These are phyloP conservation scores for Cercophora samala DNA, from an alignment of 495 filamentous ascomycete species.

Conservation along the genomic window DNA sequence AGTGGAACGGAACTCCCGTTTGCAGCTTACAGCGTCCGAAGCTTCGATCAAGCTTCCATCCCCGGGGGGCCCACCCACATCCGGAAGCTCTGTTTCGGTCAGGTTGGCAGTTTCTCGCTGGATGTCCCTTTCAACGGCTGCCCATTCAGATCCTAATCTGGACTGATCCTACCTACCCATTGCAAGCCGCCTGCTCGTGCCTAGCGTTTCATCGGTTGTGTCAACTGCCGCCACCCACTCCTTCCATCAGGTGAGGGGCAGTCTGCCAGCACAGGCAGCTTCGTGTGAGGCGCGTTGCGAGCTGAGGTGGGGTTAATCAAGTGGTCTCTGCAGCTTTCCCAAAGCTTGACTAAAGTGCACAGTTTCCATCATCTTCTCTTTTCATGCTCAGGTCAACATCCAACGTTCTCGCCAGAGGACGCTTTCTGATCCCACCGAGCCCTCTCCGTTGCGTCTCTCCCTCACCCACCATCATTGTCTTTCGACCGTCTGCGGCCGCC, in stretches of 20 bases:
- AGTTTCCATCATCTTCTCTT: not conserved
- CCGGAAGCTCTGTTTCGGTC: constrained; percentile 15
- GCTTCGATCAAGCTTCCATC: not conserved
- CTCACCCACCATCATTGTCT: not conserved
- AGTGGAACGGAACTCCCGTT: too few relatives aligned
- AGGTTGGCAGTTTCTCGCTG: constrained; percentile 5
- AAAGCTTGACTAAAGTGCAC: constrained; percentile 4
- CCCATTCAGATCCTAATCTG: not conserved
- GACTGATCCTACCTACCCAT: not conserved
- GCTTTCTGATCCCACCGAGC: constrained; percentile 7
- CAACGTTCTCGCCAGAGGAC: constrained; percentile 15
- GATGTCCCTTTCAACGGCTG: not conserved
- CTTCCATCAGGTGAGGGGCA: not conserved
- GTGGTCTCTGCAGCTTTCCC: constrained; percentile 11
- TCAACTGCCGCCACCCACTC: not conserved
- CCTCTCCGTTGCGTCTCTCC: not conserved
- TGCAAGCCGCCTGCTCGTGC: too few relatives aligned
- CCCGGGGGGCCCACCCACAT: constrained; percentile 1
- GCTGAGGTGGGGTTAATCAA: not conserved
- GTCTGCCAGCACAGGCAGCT: not conserved
- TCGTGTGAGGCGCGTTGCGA: not conserved
- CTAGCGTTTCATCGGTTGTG: not conserved
- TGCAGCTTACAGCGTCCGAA: too few relatives aligned
- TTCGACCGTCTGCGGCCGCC: not conserved
- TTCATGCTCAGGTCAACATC: constrained; percentile 7